Evolutionary conservation across 805 yeast genomes (phyloP), one percentile per base, ranked within the genome.

Genomic region (Lachancea sp.): DNA sequence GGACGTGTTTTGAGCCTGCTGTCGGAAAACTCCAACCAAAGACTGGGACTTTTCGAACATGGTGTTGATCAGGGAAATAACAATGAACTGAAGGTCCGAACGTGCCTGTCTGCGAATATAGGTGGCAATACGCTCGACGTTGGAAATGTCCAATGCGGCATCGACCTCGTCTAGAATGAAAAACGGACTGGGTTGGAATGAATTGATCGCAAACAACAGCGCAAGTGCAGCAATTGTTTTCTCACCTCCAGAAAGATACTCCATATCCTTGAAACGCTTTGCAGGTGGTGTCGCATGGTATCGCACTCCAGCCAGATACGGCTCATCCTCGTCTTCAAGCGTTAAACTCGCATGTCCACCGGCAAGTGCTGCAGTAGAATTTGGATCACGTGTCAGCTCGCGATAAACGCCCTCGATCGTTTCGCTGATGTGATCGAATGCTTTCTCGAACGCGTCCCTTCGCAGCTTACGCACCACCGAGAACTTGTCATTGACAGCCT

Each of bases 161-260:
- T 93, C 99, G n/a, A 93, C 89, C 66, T 93, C 99, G 63, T 93
- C 99, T 36, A 93, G 69, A 0, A 93, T 95, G 60, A 93, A 91
- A 61, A 93, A 93, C 27, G 99, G 99, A 1, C 96, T 83, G 2
- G 97, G 97, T 42, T 82, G 91, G 65, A 70, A 85, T 0, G 95
- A 81, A 61, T 93, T 97, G 35, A 90, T 79, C 0, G 98, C 90
- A 68, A 93, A 93, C 39, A 93, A 65, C 50, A 93, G 69, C 0
- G 98, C 97, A 51, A 93, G 68, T 0, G 99, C 99, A 2, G 99
- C 99, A 62, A 93, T 82, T 1, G 97, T 86, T 60, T 90, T 89
- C 60, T 93, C 99, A 45, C 99, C 99, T 44, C 99, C 99, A 1
- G 96, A 88, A 18, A 93, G 71, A 45, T 85, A 76, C 47, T 87